These are phyloP conservation scores for Hypocreales sp. DNA, from an alignment of 2,329 filamentous ascomycete genomes.

Conservation along the genomic window DNA sequence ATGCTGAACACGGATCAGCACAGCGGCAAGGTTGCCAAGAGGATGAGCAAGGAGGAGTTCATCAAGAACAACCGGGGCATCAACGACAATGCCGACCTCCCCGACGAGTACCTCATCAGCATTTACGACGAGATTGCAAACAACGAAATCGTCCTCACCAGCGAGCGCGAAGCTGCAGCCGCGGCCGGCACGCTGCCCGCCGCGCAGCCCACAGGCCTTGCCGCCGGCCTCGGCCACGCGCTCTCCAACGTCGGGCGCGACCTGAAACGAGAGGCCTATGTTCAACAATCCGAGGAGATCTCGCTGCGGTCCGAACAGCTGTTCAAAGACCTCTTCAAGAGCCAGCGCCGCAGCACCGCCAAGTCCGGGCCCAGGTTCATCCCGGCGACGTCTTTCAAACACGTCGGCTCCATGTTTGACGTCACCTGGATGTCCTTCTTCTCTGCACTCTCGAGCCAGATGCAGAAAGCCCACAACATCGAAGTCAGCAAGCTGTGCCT, in stretches of 20 bases:
- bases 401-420: conserved; percentile 96
- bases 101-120: conserved; percentile 73
- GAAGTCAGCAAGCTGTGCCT: conserved; percentile 87
- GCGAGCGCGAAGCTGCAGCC: conserved; percentile 78
- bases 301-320: conserved; percentile 58
- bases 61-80: conserved; percentile 99
- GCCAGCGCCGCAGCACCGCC: conserved; percentile 66
- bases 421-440: conserved; percentile 99
- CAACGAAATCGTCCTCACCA: conserved; percentile 90
- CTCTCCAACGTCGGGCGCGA: conserved; percentile 86
- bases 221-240: conserved; percentile 73
- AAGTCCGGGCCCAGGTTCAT: conserved; percentile 64
- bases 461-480: conserved; percentile 84
- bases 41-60: conserved; percentile 95
- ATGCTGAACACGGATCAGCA: conserved; percentile 93
- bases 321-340: conserved; percentile 84
- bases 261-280: conserved; percentile 79
- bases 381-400: conserved; percentile 81
- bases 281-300: conserved; percentile 92
- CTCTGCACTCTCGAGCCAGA: conserved; percentile 81
- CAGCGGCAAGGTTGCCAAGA: conserved; percentile 65
- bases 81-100: conserved; percentile 88
- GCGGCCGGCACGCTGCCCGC: conserved; percentile 52
- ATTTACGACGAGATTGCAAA: conserved; percentile 87
- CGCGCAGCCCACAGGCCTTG: conserved; percentile 51